Evolutionary conservation across 225 moss, liverwort and hornwort genomes (phyloP), one percentile per base, ranked within the genome.

Genomic region (Straminergon stramineum): DNA sequence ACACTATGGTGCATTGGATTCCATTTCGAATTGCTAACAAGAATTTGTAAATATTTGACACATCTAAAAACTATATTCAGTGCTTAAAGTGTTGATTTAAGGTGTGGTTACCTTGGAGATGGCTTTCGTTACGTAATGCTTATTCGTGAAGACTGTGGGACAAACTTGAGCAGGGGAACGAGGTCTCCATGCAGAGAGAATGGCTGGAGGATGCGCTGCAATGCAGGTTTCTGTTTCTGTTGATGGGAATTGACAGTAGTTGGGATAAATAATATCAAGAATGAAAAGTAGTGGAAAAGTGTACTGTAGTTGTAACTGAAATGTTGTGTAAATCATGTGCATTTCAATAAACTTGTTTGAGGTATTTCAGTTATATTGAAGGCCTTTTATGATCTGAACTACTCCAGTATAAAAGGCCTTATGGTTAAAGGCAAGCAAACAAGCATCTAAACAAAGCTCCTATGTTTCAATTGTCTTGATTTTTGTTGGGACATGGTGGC

Each of bases 121-220:
- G 32, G 35, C 67, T 66, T n/a, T 84, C 77, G 41, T 52, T 63
- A 15, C 61, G 41, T 23, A 57, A 73, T 83, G 10, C 39, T 60
- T 68, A 43, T 63, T 79, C 34, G 35, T 90, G 86, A 86, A 22
- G 35, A 58, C 32, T 65, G 75, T 88, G 93, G 79, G 66, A 75
- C 60, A 76, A 85, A 86, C 51, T 80, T 90, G 94, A 77, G 88
- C 95, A 94, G 97, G 97, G 62, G 99, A 99, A 94, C 96, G 96
- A 79, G 97, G 97, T 85, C 76, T 96, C 45, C 12, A 84, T 62
- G 99, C 96, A 39, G 97, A 99, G 94, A 94, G 99, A 82, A 99
- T 99, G 99, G 91, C 90, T 45, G 97, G 99, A 69, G 99, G 99
- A 41, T 94, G 97, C 82, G 96, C 97, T 78, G 96, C 97, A 73